Evolutionary conservation across 192 early-diverging fungal species (phyloP), one percentile per base, ranked within the genome.

Genomic region (Coemansia sp.): DNA sequence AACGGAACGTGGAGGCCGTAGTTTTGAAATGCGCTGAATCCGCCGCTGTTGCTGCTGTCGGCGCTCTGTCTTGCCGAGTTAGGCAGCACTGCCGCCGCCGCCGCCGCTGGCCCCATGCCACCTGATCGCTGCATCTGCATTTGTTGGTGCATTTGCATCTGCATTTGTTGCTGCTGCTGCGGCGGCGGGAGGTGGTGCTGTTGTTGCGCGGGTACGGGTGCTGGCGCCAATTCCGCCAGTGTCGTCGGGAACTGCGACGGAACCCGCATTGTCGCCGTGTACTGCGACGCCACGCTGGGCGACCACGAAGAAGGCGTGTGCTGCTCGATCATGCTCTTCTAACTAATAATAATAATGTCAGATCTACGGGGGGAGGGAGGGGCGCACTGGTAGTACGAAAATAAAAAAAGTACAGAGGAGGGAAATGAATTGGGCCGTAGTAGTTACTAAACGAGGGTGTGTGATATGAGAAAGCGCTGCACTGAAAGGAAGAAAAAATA

Each of bases 1-100:
- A 75, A 64, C 51, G 73, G 73, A 14, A 65, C 60, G 38, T 75
- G 73, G 3, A 75, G 59, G 15, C 46, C 73, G 47, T 75, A 75
- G 63, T 75, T 60, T 41, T 69, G 73, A 22, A 75, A 54, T 2
- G 41, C 63, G 27, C 65, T 59, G 25, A 73, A 32, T 25, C 60
- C 63, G 3, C 61, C 62, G 25, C 39, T 60, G 25, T 42, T 37
- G 40, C 39, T 42, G 40, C 40, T 41, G 22, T 35, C 25, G 14
- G 39, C 22, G 24, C 62, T 37, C 47, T 63, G 61, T 29, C 45
- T 64, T 20, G 53, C 32, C 29, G 53, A 20, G 53, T 20, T 36
- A 15, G 53, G 19, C 27, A 56, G 53, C 53, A 42, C 9, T 11
- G 41, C 12, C 41, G 37, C 37, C 37, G 5, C 6, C 37, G 10